These are phyloP conservation scores for Pleoardoris graminearum DNA, from an alignment of 2,329 filamentous ascomycete genomes.

Conservation along the genomic window DNA sequence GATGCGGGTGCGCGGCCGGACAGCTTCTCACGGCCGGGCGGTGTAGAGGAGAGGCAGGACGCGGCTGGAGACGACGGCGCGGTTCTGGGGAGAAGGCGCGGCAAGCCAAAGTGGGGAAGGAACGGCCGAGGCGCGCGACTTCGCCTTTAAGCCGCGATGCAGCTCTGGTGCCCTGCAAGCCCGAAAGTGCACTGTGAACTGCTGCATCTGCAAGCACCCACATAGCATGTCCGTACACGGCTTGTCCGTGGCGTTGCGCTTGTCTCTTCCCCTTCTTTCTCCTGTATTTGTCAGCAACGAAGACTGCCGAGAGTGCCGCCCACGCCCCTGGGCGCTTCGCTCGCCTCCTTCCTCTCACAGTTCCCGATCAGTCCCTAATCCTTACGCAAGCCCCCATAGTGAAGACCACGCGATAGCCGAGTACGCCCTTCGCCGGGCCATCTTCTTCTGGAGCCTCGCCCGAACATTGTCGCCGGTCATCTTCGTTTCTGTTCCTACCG, in stretches of 20 bases:
- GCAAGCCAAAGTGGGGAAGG: slow-evolving; percentile 5
- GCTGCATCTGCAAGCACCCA: slow-evolving; percentile 11
- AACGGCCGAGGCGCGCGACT: slow-evolving; percentile 2
- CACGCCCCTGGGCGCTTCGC: background rate
- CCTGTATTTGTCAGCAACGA: slow-evolving; percentile 37
- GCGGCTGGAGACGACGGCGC: background rate
- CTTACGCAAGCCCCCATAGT: background rate
- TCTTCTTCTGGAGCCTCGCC: slow-evolving; percentile 17
- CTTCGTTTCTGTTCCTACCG: background rate
- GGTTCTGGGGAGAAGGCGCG: slow-evolving; percentile 2
- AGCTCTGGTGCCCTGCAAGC: background rate
- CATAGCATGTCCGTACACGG: background rate
- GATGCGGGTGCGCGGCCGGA: background rate
- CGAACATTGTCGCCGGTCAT: background rate
- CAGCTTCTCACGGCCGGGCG: background rate
- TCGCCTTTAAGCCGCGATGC: background rate
- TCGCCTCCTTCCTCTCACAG: background rate
- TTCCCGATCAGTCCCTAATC: slow-evolving; percentile 1
- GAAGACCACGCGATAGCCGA: background rate
- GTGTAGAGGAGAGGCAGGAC: background rate
- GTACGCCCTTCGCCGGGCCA: slow-evolving; percentile 11
- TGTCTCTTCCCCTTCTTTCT: slow-evolving; percentile 9
- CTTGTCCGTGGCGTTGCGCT: slow-evolving; percentile 6
- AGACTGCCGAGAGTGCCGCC: background rate
- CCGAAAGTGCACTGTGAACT: background rate